Percentiles rank a stretch among this genome's conserved stretches.
These are phyloP conservation scores for Linum usitatissimum DNA, from an alignment of 345 rosid species.

Conservation along the genomic window DNA sequence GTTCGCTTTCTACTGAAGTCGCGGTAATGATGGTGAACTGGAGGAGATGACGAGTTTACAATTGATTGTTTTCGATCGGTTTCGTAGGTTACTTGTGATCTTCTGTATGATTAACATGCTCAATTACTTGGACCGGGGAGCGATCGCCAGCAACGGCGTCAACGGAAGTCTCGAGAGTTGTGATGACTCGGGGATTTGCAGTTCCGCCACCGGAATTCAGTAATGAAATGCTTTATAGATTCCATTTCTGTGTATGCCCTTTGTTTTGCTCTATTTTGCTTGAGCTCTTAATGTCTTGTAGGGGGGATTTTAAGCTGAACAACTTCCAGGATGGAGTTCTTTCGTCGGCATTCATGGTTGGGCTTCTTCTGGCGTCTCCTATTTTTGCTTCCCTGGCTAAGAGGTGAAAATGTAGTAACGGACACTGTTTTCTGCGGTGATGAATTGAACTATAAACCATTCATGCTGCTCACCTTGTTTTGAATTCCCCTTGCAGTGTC, in stretches of 20 bases:
- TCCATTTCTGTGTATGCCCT: not conserved
- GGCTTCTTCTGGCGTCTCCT: constrained; percentile 21
- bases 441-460: not conserved
- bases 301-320: constrained; percentile 20
- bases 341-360: constrained; percentile 25
- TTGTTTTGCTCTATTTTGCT: not conserved
- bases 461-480: not conserved
- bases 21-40: not conserved
- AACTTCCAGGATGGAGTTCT: constrained; percentile 23
- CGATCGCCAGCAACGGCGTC: constrained; percentile 22
- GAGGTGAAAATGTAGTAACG: constrained; percentile 9
- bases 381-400: constrained; percentile 20
- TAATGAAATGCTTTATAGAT: not conserved
- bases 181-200: constrained; percentile 19
- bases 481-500: not conserved
- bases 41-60: not conserved
- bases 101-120: constrained; percentile 19
- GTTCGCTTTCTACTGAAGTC: not conserved
- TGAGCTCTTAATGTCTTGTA: not conserved
- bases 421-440: not conserved
- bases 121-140: constrained; percentile 22
- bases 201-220: constrained; percentile 20
- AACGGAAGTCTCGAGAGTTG: constrained; percentile 18
- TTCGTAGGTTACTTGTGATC: constrained; percentile 14
- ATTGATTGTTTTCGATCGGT: not conserved